Conservation (phyloP, 1,284 basidiomycete genomes). For the Chalciporus sp. region DNA sequence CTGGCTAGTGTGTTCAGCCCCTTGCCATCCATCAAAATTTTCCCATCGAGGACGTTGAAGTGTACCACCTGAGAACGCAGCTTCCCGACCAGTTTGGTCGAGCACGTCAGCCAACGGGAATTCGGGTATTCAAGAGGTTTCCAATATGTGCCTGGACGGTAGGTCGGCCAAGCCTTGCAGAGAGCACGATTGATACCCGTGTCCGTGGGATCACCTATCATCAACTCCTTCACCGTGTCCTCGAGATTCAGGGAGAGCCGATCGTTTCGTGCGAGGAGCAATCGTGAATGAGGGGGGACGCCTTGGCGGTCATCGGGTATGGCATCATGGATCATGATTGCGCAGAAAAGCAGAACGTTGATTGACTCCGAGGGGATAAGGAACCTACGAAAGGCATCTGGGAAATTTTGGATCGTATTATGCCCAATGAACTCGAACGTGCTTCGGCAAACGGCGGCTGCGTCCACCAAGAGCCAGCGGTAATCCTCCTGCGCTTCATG, state of each 20-base stretch:
- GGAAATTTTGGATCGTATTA: constrained; percentile 15
- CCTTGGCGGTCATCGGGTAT: constrained; percentile 12
- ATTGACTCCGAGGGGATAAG: constrained; percentile 30
- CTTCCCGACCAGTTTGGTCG: constrained; percentile 12
- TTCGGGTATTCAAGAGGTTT: constrained; percentile 22
- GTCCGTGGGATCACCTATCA: constrained; percentile 9
- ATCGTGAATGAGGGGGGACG: constrained; percentile 10
- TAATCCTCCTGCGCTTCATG: constrained; percentile 28
- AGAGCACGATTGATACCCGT: constrained; percentile 40
- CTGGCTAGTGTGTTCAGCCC: constrained; percentile 38
- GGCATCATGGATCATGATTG: constrained; percentile 37
- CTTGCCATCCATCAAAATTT: constrained; percentile 45
- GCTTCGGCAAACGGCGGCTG: constrained; percentile 41
- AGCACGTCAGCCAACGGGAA: constrained; percentile 41
- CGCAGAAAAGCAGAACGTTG: constrained; percentile 37
- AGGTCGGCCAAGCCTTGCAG: constrained; percentile 38
- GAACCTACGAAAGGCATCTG: constrained; percentile 16
- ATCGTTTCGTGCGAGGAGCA: constrained; percentile 30
- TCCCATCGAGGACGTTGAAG: constrained; percentile 45
- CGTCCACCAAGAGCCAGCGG: constrained; percentile 34
- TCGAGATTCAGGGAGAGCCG: constrained; percentile 32
- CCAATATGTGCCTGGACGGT: constrained; percentile 38
- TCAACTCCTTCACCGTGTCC: constrained; percentile 9
- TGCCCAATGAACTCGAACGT: constrained; percentile 39
- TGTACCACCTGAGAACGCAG: constrained; percentile 32